Conservation (phyloP, 345 rosid genomes). For the Geranium brycei region DNA sequence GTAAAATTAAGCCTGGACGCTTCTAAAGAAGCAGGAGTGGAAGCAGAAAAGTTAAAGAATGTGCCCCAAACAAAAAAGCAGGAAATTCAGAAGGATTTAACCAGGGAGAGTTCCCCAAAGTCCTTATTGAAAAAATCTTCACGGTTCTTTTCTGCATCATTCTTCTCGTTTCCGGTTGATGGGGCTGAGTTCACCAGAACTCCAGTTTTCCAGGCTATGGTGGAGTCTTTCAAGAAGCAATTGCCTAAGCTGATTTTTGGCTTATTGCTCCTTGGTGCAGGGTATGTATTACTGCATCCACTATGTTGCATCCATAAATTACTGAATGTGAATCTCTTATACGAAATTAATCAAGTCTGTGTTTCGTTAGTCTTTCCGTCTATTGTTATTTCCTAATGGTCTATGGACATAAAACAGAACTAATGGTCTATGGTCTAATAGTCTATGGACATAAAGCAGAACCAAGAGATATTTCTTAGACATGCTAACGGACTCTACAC, state of each 20-base stretch:
- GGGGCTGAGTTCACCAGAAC: conserved; percentile 54
- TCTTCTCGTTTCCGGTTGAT: conserved; percentile 74
- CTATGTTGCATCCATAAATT: conserved; percentile 1
- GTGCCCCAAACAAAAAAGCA: conserved; percentile 27
- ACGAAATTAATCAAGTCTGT: neutral
- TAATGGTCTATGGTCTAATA: neutral
- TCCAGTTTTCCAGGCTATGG: conserved; percentile 60
- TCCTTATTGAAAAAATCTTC: conserved; percentile 74
- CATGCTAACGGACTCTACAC: neutral
- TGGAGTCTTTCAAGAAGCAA: conserved; percentile 51
- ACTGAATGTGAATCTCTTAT: no score
- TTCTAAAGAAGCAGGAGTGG: conserved; percentile 47
- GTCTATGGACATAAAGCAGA: neutral
- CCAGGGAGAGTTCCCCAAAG: conserved; percentile 66
- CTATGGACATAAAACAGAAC: neutral
- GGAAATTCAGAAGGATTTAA: conserved; percentile 62
- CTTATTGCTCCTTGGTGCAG: conserved; percentile 60
- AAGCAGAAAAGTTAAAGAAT: conserved; percentile 49
- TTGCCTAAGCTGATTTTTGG: conserved; percentile 77
- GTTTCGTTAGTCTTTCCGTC: neutral
- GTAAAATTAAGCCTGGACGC: conserved; percentile 41
- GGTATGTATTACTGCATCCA: conserved; percentile 33
- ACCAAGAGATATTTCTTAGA: neutral
- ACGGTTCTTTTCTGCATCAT: conserved; percentile 92
- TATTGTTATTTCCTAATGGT: neutral